Evolutionary conservation across 1,284 basidiomycete species (phyloP).

Genomic region (Inonotus obliquus): DNA sequence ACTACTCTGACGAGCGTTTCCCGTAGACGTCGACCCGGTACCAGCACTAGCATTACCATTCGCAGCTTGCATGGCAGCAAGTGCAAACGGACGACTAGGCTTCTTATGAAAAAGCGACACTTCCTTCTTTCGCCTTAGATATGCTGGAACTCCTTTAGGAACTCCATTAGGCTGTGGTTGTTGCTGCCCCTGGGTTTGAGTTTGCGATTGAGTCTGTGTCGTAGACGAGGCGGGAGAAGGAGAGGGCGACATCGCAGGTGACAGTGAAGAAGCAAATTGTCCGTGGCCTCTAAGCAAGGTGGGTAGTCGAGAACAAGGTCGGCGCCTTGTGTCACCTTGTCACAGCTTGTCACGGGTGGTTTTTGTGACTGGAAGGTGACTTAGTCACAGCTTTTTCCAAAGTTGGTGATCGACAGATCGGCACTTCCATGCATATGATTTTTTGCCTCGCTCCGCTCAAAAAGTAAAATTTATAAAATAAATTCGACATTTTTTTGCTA

Average conservation of each 20-base stretch:
- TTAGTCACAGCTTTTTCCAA: neutral
- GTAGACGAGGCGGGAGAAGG: neutral
- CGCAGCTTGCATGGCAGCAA: conserved; percentile 10
- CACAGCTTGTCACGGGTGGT: too few species aligned
- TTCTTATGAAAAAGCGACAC: conserved; percentile 16
- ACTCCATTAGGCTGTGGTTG: neutral
- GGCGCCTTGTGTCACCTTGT: neutral
- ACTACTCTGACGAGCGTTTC: neutral
- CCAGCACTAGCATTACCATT: neutral
- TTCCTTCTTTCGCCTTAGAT: conserved; percentile 4
- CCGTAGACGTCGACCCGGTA: neutral
- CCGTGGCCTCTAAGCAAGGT: neutral
- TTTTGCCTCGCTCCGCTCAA: neutral
- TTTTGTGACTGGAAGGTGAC: neutral
- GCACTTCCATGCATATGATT: neutral
- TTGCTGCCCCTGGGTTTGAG: neutral
- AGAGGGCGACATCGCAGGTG: conserved; percentile 9
- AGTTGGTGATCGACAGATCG: neutral
- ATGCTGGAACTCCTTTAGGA: neutral
- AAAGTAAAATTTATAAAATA: neutral
- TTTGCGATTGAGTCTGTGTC: neutral
- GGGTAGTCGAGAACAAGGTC: neutral
- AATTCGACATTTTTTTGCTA: too few species aligned
- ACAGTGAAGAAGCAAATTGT: neutral
- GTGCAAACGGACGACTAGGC: conserved; percentile 13